Base-by-base conservation (phyloP, 2,329 filamentous ascomycete species). In the Aspergillus alliaceus region DNA sequence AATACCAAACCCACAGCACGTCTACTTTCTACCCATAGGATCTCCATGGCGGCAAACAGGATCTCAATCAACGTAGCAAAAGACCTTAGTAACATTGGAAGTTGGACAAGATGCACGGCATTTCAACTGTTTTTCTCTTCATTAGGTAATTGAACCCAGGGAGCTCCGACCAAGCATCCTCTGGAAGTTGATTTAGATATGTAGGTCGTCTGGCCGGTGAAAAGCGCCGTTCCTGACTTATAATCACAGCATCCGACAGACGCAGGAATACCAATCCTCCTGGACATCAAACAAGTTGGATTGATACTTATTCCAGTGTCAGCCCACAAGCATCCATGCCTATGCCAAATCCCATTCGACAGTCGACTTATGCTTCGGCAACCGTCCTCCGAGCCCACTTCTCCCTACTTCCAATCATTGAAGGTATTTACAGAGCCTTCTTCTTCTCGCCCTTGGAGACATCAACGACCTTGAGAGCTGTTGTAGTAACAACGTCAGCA, bases 391-490 rank as follows among this genome's bases (percentile, higher is more conserved):
- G 59, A 65, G 53, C 60, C 61, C 56, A 58, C 51, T 46, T 57
- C 56, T 37, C 60, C 59, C 56, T 67, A 66, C 63, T 64, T 66
- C 60, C 64, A 62, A 64, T 56, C 34, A 53, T 40, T 63, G 56
- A 66, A 56, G 60, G 59, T 58, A 69, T 72, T 75, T 77, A 77
- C 69, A 74, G 68, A 61, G 74, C 66, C 75, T 77, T 77, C 75
- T 77, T 77, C 72, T 75, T 77, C 63, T 69, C 64, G 57, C 75
- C 75, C 69, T 77, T 77, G 71, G 74, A 71, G 64, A 78, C 75
- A 62, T 78, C 75, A 61, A 72, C 73, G 53, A 77, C 75, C 71
- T 77, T 77, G 57, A 78, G 73, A 57, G 75, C 75, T 78, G 63
- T 69, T 60, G 47, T 15, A 55, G 32, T 42, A 59, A 51, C 32